Evolutionary conservation across 2,329 filamentous ascomycete genomes (phyloP), one percentile per base, ranked within the genome.

Genomic region (Aspergillus flavus): DNA sequence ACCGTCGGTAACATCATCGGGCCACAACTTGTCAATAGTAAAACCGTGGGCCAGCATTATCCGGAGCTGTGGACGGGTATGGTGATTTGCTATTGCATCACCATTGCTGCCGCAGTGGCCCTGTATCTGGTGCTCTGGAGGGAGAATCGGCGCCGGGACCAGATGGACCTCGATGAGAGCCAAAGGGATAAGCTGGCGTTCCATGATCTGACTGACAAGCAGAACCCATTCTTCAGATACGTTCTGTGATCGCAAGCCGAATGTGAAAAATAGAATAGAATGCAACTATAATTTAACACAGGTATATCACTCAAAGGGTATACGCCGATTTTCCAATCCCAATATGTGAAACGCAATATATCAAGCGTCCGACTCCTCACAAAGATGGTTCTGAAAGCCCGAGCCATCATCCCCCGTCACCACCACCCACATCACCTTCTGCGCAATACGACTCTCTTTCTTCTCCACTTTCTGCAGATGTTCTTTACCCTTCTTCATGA

Each of bases 1-100:
- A 91, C 89, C 61, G 87, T 93, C 7, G 86, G 90, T 1, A 93
- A 93, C 69, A 93, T 93, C 57, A 87, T 93, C 28, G 90, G 90
- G 0, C 91, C 91, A 4, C 89, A 91, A 76, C 80, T 93, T 45
- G 85, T 93, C 46, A 86, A 86, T 69, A 88, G 84, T n/a, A 80
- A 90, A 75, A 89, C 87, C 0, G 89, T 89, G 67, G 77, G 73
- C 0, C 73, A 84, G 55, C 91, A 93, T 75, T 93, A 93, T 71
- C 90, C 91, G 0, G 85, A 87, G 68, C 72, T 93, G 10, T 93
- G 90, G 90, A 79, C 85, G 0, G 89, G 89, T 0, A 72, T 93
- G 63, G 91, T 92, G 9, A 85, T 86, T 12, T 86, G 83, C 69
- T 92, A 92, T 71, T 86, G 86, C 57, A 88, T 93, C 65, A 89